Evolutionary conservation across 2,329 filamentous ascomycete species (phyloP), one percentile per base, ranked within the genome.

Genomic region (Fusarium mangiferae): DNA sequence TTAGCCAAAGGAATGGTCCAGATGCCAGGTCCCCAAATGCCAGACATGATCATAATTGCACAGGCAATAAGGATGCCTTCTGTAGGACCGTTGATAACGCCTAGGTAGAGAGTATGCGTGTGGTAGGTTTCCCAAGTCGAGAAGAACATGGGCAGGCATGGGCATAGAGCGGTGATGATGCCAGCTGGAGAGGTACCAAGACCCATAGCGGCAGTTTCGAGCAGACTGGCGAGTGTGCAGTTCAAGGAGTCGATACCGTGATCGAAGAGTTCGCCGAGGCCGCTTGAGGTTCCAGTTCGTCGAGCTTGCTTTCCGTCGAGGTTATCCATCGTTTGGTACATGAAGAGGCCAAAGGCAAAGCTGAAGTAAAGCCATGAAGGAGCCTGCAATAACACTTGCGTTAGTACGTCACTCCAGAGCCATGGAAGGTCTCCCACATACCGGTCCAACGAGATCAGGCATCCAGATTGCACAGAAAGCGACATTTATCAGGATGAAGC

Each of bases 81-180:
- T 39, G 96, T 99, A 5, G 96, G 96, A 2, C 96, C 96, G 82
- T 99, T 99, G 89, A 99, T 93, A 81, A 96, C 94, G 62, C 96
- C 96, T 18, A 99, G 90, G 83, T 98, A 99, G 11, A 99, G 87
- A 0, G 96, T 98, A 82, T 99, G 96, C 10, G 96, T 98, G 84
- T 99, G 96, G 82, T 98, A 99, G 2, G 96, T 99, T 85, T 99
- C 96, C 96, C 96, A 99, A 5, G 96, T 99, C 7, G 96, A 98
- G 85, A 99, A 98, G 87, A 98, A 99, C 96, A 99, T 99, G 68
- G 96, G 94, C 49, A 99, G 86, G 77, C 95, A 97, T 4, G 96
- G 96, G 69, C 96, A 91, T 48, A 99, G 86, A 4, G 95, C 95
- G 2, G 96, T 98, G 81, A 98, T 97, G 65, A 96, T 92, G 75